Percentiles rank a stretch among this genome's conserved stretches.
Conservation (phyloP, 352 stramenopile species). For the Phytophthora pseudosyringae region DNA sequence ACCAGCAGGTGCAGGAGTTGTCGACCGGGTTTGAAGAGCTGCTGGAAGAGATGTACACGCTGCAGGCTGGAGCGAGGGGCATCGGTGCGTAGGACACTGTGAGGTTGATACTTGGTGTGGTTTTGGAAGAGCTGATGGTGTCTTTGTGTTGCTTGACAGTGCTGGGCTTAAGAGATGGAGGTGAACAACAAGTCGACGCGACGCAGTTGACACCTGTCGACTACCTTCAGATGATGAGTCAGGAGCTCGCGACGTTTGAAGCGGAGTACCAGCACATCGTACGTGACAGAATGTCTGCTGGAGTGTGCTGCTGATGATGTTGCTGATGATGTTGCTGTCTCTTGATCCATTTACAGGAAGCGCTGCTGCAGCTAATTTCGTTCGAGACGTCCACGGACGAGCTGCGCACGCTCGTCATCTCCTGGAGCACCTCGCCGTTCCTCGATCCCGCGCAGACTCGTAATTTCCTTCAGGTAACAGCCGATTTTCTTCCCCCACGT, state of each 20-base stretch:
- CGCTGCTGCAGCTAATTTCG: constrained; percentile 63
- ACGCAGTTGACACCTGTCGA: constrained; percentile 53
- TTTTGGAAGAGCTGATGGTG: background rate
- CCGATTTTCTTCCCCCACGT: background rate
- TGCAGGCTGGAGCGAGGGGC: constrained; percentile 47
- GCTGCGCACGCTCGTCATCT: constrained; percentile 81
- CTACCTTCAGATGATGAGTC: constrained; percentile 75
- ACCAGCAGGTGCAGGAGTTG: constrained; percentile 62
- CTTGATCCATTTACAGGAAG: constrained; percentile 46
- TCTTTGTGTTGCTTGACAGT: constrained; percentile 18
- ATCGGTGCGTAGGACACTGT: constrained; percentile 35
- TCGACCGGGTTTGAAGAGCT: constrained; percentile 54
- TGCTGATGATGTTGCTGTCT: constrained; percentile 6
- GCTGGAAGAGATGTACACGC: constrained; percentile 63
- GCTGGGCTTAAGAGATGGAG: background rate
- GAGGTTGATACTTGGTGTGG: background rate
- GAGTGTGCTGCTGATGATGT: background rate
- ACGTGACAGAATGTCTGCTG: constrained; percentile 15
- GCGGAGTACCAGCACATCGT: constrained; percentile 86
- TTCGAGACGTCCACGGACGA: constrained; percentile 77
- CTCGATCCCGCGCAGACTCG: constrained; percentile 56
- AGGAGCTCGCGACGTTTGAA: constrained; percentile 76
- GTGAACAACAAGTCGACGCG: constrained; percentile 9
- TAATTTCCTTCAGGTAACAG: constrained; percentile 59
- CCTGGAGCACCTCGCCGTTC: constrained; percentile 84